phyloP scores from a whole-genome alignment of 176 grass and related monocot species.

The Phoenix roebelenii region DNA sequence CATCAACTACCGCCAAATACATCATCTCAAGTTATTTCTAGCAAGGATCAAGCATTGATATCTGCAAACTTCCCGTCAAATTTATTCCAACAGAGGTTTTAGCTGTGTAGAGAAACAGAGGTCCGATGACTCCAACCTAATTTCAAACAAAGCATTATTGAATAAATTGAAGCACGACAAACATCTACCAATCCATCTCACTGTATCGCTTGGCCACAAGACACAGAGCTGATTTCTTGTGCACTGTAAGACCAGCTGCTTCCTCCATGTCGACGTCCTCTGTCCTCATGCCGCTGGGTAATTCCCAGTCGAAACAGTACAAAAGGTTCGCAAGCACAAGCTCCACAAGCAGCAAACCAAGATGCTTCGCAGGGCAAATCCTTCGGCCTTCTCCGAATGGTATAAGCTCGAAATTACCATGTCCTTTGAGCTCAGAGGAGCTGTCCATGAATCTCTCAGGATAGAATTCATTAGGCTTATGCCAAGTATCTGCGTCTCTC shows the following conservation, averaged over 20 bases:
- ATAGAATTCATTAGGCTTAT: slow-evolving; percentile 13
- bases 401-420: slow-evolving; percentile 12
- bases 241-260: background rate
- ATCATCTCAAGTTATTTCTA: too few species aligned
- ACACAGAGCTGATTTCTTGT: slow-evolving; percentile 11
- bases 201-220: slow-evolving; percentile 25
- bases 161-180: too few species aligned
- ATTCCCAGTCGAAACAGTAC: slow-evolving; percentile 22
- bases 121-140: too few species aligned
- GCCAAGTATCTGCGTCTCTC: slow-evolving; percentile 24
- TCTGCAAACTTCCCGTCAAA: too few species aligned
- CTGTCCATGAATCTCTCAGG: slow-evolving; percentile 23
- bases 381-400: slow-evolving; percentile 34
- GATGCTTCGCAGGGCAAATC: slow-evolving; percentile 20
- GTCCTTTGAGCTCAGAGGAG: slow-evolving; percentile 15
- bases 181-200: too few species aligned
- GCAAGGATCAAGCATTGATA: too few species aligned
- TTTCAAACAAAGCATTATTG: too few species aligned
- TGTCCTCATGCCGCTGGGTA: slow-evolving; percentile 2
- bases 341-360: slow-evolving; percentile 12
- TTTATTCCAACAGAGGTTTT: too few species aligned
- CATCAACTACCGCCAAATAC: too few species aligned
- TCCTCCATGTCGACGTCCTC: slow-evolving; percentile 24
- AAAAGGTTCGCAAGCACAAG: slow-evolving; percentile 21
- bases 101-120: too few species aligned